Evolutionary conservation across 768 basidiomycete species (phyloP).

Genomic region (Lactarius indigo): DNA sequence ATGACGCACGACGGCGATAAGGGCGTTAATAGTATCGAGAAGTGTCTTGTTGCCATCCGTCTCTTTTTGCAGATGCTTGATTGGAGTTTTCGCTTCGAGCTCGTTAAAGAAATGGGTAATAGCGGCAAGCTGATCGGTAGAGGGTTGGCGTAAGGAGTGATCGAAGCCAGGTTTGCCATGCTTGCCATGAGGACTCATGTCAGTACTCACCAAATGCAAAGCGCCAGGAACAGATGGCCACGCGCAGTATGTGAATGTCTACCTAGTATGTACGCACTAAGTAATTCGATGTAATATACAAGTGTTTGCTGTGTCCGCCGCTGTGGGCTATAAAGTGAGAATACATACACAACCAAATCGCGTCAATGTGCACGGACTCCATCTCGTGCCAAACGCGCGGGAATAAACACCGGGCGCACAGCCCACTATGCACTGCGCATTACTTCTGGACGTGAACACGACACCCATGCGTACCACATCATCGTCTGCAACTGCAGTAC

Average conservation of each 20-base stretch:
- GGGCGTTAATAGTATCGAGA: slow-evolving; percentile 22
- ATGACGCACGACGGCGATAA: slow-evolving; percentile 17
- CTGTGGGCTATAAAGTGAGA: slow-evolving; percentile 9
- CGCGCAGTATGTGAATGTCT: not conserved
- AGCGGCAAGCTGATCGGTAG: slow-evolving; percentile 12
- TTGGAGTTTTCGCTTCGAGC: slow-evolving; percentile 8
- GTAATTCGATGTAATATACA: slow-evolving; percentile 19
- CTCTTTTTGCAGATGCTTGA: slow-evolving; percentile 6
- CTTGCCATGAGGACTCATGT: slow-evolving; percentile 2
- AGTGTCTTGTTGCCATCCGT: slow-evolving; percentile 15
- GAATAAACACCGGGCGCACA: not conserved
- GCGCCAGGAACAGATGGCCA: not conserved
- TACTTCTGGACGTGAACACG: slow-evolving; percentile 41
- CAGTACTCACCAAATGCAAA: not conserved
- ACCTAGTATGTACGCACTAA: slow-evolving; percentile 3
- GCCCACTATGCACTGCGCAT: not conserved
- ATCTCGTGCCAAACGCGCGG: slow-evolving; percentile 13
- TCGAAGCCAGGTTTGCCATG: no score
- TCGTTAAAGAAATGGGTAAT: slow-evolving; percentile 14
- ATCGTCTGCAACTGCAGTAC: slow-evolving; percentile 85
- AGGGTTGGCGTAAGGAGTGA: not conserved
- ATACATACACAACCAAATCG: slow-evolving; percentile 21
- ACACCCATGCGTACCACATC: slow-evolving; percentile 93
- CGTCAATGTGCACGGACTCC: not conserved
- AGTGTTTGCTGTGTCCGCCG: slow-evolving; percentile 14